Conservation (phyloP, 2,329 filamentous ascomycete species). For the Daldinia sp. region DNA sequence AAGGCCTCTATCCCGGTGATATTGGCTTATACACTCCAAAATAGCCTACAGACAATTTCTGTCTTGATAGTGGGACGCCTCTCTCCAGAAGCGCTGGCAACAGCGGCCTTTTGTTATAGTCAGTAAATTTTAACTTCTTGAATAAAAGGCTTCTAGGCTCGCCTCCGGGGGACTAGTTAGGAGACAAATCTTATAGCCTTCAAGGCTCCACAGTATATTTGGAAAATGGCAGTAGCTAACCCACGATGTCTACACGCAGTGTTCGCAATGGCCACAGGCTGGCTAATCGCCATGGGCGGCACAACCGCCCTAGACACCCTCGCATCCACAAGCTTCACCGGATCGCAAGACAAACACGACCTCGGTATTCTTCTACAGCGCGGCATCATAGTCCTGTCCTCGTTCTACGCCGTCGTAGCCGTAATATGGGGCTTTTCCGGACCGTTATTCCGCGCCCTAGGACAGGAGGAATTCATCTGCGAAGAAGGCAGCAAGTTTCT, state of each 20-base stretch:
- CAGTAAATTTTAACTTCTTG: constrained; percentile 10
- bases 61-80: constrained; percentile 84
- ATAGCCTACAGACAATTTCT: constrained; percentile 84
- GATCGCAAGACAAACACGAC: constrained; percentile 81
- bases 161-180: too few relatives aligned
- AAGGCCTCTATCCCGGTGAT: constrained; percentile 82
- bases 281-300: constrained; percentile 87
- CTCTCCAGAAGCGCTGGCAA: constrained; percentile 82
- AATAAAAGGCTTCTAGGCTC: too few relatives aligned
- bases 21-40: constrained; percentile 86
- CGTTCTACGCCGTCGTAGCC: constrained; percentile 79
- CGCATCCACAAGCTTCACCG: constrained; percentile 85
- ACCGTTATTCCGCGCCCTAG: constrained; percentile 77
- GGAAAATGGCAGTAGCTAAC: too few relatives aligned
- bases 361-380: constrained; percentile 83
- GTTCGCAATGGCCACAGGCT: constrained; percentile 91
- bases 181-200: too few relatives aligned
- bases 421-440: constrained; percentile 81
- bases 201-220: too few relatives aligned
- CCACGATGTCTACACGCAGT: constrained; percentile 55
- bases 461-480: constrained; percentile 83
- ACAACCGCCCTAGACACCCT: constrained; percentile 89
- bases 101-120: constrained; percentile 85
- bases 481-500: constrained; percentile 79
- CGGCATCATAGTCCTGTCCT: constrained; percentile 76